These are phyloP conservation scores for Paecilomyces niveus DNA, from an alignment of 2,329 filamentous ascomycete genomes.

Conservation along the genomic window DNA sequence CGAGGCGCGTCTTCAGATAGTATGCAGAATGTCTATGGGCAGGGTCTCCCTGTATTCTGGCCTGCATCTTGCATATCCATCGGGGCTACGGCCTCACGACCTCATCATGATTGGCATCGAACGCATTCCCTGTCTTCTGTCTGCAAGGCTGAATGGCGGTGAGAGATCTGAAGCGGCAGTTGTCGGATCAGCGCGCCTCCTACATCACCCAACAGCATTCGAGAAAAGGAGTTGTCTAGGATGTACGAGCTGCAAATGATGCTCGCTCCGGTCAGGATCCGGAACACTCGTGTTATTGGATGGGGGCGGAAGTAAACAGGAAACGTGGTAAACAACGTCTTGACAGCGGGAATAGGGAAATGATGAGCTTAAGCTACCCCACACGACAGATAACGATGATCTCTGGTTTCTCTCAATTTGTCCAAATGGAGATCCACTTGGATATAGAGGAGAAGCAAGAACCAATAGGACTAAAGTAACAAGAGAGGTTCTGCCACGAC, in stretches of 20 bases:
- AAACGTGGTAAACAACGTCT: not conserved
- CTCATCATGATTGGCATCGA: not conserved
- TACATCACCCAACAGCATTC: not conserved
- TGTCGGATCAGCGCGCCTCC: not conserved
- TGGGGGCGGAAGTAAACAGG: not conserved
- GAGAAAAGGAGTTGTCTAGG: not conserved
- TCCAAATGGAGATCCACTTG: not conserved
- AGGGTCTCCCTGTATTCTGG: not conserved
- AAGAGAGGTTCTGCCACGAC: not conserved
- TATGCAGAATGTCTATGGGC: not conserved
- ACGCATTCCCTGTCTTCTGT: not conserved
- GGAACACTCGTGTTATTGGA: not conserved
- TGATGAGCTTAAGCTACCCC: not conserved
- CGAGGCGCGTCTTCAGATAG: not conserved
- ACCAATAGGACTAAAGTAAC: not conserved
- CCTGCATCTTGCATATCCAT: not conserved
- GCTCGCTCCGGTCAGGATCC: not conserved
- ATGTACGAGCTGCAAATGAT: not conserved
- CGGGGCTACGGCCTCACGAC: too few relatives aligned
- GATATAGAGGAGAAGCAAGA: not conserved
- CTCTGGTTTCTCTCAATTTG: not conserved
- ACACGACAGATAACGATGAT: not conserved
- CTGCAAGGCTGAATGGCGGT: not conserved
- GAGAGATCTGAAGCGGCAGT: not conserved
- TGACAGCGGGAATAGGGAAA: not conserved